Conservation (phyloP, 495 filamentous ascomycete species). For the Echria macrotheca region DNA sequence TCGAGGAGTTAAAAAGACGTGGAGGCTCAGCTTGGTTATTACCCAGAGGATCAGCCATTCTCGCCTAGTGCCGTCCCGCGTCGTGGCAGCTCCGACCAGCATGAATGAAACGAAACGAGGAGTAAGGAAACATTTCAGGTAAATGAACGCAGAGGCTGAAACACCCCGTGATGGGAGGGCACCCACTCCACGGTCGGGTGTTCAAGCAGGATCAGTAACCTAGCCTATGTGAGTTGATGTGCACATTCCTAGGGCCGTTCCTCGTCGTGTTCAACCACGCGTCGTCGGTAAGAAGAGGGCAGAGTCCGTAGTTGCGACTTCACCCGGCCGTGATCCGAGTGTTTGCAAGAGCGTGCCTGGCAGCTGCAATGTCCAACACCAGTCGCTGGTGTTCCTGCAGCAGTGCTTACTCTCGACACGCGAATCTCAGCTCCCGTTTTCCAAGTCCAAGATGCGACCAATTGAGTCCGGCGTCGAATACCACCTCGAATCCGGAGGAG, state of each 20-base stretch:
- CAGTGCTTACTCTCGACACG: constrained; percentile 1
- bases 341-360: too few relatives aligned
- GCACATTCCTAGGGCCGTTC: too few relatives aligned
- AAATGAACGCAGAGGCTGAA: constrained; percentile 7
- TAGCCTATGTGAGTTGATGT: too few relatives aligned
- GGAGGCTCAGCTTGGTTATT: constrained; percentile 2
- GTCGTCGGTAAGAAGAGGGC: too few relatives aligned
- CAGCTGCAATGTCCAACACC: not conserved
- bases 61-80: not conserved
- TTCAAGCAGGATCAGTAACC: not conserved
- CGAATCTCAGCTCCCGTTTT: too few relatives aligned
- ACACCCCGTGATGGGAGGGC: not conserved
- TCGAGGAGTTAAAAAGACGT: too few relatives aligned
- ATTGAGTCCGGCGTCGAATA: too few relatives aligned
- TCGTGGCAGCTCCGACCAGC: not conserved
- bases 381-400: constrained; percentile 3
- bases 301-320: not conserved
- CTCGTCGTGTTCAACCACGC: too few relatives aligned
- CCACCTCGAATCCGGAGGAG: too few relatives aligned
- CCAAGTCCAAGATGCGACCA: too few relatives aligned
- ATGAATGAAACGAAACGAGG: constrained; percentile 12
- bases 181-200: not conserved
- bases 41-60: not conserved
- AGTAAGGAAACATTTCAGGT: constrained; percentile 6
- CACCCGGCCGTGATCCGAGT: too few relatives aligned